These are phyloP conservation scores for Uncinocarpus reesii DNA, from an alignment of 2,329 filamentous ascomycete species.

Conservation along the genomic window DNA sequence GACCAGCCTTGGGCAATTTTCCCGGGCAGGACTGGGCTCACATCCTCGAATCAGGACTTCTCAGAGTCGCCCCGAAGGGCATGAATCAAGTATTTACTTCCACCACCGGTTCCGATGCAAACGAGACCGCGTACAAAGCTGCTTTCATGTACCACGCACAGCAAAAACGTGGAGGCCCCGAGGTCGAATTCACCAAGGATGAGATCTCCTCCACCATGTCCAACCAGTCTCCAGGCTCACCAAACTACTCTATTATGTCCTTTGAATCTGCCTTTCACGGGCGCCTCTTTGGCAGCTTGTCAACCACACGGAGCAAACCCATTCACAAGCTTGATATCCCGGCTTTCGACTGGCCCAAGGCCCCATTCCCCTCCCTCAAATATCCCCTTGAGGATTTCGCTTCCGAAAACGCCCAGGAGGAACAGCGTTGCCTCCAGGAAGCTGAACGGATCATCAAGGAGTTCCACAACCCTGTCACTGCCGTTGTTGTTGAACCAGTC, in stretches of 20 bases:
- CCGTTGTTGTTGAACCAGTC: conserved; percentile 78
- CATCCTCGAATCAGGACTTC: conserved; percentile 67
- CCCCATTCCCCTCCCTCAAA: conserved; percentile 72
- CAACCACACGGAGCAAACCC: conserved; percentile 81
- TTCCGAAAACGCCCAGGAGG: conserved; percentile 70
- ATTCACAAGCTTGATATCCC: conserved; percentile 94
- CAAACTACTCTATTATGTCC: conserved; percentile 72
- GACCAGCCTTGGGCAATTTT: conserved; percentile 84
- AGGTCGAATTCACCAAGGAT: conserved; percentile 67
- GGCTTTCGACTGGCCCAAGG: conserved; percentile 89
- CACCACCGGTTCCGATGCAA: conserved; percentile 81
- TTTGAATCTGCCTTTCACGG: conserved; percentile 87
- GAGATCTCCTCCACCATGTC: conserved; percentile 68
- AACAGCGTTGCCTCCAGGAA: conserved; percentile 70
- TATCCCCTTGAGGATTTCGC: conserved; percentile 75
- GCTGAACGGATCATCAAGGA: conserved; percentile 70
- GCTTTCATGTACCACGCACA: conserved; percentile 88
- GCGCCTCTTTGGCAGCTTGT: conserved; percentile 75
- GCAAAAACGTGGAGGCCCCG: conserved; percentile 64
- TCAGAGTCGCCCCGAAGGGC: conserved; percentile 73
- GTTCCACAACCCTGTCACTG: conserved; percentile 69
- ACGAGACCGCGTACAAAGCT: conserved; percentile 90
- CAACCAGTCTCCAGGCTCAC: conserved; percentile 68
- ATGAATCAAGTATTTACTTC: conserved; percentile 84
- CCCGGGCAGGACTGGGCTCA: conserved; percentile 74